Conservation (phyloP, 2,329 filamentous ascomycete genomes). For the Neophaeococcomyces mojaviensis region DNA sequence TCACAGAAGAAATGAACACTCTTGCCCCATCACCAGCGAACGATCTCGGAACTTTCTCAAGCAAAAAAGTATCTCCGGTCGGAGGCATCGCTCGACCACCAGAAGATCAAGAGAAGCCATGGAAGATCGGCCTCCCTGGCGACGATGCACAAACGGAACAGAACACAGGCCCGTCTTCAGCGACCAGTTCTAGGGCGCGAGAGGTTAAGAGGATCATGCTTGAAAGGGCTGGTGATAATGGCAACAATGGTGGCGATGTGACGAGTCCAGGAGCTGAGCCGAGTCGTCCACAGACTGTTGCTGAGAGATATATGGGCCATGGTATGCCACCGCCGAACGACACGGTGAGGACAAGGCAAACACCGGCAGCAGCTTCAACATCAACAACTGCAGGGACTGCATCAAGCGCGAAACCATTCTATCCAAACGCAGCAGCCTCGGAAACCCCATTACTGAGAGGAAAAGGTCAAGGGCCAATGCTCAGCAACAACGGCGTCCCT, state of each 20-base stretch:
- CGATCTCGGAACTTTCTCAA: constrained; percentile 28
- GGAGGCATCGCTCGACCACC: constrained; percentile 27
- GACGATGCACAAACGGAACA: constrained; percentile 12
- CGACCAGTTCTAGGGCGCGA: neutral
- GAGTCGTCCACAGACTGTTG: constrained; percentile 3
- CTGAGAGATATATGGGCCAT: constrained; percentile 6
- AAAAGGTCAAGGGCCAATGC: no score
- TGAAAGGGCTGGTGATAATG: neutral
- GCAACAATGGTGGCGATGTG: neutral
- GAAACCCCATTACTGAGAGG: no score
- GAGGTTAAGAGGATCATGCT: constrained; percentile 9
- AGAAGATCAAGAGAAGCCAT: constrained; percentile 31
- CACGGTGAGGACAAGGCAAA: constrained; percentile 2
- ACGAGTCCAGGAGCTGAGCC: neutral
- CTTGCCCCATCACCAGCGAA: constrained; percentile 10
- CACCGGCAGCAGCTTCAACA: constrained; percentile 5
- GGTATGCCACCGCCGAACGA: neutral
- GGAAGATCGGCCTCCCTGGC: constrained; percentile 29
- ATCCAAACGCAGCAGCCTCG: no score
- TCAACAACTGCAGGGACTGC: constrained; percentile 4
- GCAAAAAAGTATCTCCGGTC: constrained; percentile 23
- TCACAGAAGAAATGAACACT: constrained; percentile 9
- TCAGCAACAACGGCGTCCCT: no score
- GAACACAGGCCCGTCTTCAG: constrained; percentile 1
- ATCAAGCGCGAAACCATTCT: no score